Evolutionary conservation across 768 basidiomycete genomes (phyloP).

Genomic region (Leccinum fibrillosum): DNA sequence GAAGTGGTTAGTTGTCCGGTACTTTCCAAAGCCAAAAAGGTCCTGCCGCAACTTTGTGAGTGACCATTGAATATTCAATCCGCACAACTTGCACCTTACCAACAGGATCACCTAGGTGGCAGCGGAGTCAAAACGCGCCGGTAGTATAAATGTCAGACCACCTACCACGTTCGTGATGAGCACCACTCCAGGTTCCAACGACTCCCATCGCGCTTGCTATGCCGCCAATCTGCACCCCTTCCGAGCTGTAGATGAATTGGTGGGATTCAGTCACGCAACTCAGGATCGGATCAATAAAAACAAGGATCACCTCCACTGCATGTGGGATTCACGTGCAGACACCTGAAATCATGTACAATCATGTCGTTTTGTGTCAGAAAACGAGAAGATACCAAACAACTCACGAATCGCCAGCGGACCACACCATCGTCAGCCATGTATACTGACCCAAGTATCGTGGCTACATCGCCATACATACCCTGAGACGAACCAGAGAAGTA

Average conservation of each 20-base stretch:
- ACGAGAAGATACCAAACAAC: conserved; percentile 22
- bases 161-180: conserved; percentile 52
- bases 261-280: not conserved
- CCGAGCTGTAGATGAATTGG: conserved; percentile 42
- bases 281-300: conserved; percentile 1
- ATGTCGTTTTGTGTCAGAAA: conserved; percentile 2
- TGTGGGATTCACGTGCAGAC: conserved; percentile 48
- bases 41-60: conserved; percentile 35
- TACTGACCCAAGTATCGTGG: conserved; percentile 49
- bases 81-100: conserved; percentile 39
- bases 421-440: conserved; percentile 43
- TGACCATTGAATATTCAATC: not conserved
- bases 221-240: conserved; percentile 64
- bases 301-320: conserved; percentile 57
- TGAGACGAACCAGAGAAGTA: conserved; percentile 47
- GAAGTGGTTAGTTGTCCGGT: conserved; percentile 34
- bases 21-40: conserved; percentile 76
- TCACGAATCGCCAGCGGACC: conserved; percentile 60
- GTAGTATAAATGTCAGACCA: not conserved
- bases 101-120: conserved; percentile 56
- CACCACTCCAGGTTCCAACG: conserved; percentile 67
- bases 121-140: not conserved
- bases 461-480: conserved; percentile 40
- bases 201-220: conserved; percentile 65
- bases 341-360: conserved; percentile 35